Evolutionary conservation across 1,284 basidiomycete genomes (phyloP).

Genomic region (Afroboletus lepidellus): DNA sequence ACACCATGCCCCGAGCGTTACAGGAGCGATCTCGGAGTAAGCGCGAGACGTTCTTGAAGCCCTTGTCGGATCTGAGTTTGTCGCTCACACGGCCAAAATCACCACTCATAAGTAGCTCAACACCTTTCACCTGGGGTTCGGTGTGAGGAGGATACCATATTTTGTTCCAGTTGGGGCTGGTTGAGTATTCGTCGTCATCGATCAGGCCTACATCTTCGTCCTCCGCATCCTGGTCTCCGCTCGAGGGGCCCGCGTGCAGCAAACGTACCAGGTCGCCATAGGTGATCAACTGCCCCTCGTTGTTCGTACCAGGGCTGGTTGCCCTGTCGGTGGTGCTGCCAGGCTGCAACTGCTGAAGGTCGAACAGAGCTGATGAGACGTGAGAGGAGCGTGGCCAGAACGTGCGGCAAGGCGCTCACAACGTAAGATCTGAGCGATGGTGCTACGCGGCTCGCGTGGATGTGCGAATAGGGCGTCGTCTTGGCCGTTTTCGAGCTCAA

Average conservation of each 20-base stretch:
- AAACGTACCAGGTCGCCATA: constrained; percentile 25
- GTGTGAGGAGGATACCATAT: constrained; percentile 50
- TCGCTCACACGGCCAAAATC: constrained; percentile 78
- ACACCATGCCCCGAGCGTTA: constrained; percentile 37
- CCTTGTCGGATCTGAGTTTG: constrained; percentile 43
- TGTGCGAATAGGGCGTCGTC: constrained; percentile 11
- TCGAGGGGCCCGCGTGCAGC: constrained; percentile 12
- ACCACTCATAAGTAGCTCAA: constrained; percentile 72
- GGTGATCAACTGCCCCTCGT: constrained; percentile 16
- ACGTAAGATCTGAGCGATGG: constrained; percentile 35
- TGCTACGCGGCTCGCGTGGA: constrained; percentile 18
- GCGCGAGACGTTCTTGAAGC: constrained; percentile 45
- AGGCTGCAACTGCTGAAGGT: constrained; percentile 35
- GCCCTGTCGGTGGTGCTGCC: constrained; percentile 21
- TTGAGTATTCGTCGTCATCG: constrained; percentile 36
- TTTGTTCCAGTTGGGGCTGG: constrained; percentile 22
- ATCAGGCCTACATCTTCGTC: constrained; percentile 39
- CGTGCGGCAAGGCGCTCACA: constrained; percentile 29
- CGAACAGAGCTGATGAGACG: constrained; percentile 40
- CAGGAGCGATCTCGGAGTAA: constrained; percentile 44
- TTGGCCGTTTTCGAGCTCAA: constrained; percentile 25
- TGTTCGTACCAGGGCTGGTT: constrained; percentile 32
- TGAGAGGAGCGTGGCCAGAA: not conserved
- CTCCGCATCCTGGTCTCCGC: constrained; percentile 31
- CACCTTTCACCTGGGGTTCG: constrained; percentile 70